phyloP scores from a whole-genome alignment of 2,329 filamentous ascomycete genomes.

The Beauveria sp. region DNA sequence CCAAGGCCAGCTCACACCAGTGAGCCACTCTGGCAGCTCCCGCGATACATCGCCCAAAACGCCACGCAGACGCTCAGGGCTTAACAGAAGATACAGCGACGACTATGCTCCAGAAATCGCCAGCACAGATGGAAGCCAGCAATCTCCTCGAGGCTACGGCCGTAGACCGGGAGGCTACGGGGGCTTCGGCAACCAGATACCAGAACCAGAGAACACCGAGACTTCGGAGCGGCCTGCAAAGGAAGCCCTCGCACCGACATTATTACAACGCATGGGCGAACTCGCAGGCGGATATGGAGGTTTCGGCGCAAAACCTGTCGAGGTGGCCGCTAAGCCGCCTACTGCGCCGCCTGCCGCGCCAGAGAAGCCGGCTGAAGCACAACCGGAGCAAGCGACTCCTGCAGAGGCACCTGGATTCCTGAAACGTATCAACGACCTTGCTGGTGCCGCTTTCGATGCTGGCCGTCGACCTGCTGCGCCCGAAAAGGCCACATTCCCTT shows the following conservation, averaged over 20 bases:
- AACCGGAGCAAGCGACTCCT: neutral
- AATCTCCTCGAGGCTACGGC: constrained; percentile 27
- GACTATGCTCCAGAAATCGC: constrained; percentile 40
- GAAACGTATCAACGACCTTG: constrained; percentile 13
- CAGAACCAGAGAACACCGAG: constrained; percentile 30
- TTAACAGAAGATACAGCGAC: constrained; percentile 33
- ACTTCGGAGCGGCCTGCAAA: constrained; percentile 29
- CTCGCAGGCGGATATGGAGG: constrained; percentile 38
- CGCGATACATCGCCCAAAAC: constrained; percentile 57
- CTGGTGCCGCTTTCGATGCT: constrained; percentile 4
- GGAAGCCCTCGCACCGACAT: constrained; percentile 7
- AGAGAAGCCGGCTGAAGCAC: neutral
- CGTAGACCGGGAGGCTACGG: constrained; percentile 43
- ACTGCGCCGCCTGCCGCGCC: neutral
- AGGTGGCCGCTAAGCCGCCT: neutral
- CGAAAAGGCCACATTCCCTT: constrained; percentile 3
- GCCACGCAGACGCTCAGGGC: constrained; percentile 37
- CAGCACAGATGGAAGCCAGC: constrained; percentile 31
- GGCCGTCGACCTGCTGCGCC: neutral
- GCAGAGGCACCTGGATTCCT: neutral
- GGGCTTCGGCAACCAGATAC: constrained; percentile 33
- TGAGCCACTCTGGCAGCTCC: constrained; percentile 53
- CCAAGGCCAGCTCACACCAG: constrained; percentile 54
- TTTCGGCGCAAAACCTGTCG: neutral
- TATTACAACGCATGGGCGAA: constrained; percentile 56